Conservation (phyloP, 2,329 filamentous ascomycete genomes). For the Apiospora marii region DNA sequence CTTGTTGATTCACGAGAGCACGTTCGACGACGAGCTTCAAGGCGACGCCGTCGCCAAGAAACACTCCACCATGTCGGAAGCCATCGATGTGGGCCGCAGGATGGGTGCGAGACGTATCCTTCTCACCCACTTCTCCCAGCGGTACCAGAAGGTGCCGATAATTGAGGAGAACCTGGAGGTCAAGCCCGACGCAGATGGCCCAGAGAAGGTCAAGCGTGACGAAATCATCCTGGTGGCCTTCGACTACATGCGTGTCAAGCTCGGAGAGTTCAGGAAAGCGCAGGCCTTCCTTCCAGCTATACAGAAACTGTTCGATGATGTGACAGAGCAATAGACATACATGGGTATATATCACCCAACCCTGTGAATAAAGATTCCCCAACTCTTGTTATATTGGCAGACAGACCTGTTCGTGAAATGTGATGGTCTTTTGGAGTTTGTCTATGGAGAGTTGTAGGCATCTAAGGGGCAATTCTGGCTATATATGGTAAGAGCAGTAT, state of each 20-base stretch:
- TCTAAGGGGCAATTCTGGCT: neutral
- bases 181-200: slow-evolving; percentile 34
- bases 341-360: neutral
- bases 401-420: neutral
- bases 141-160: slow-evolving; percentile 80
- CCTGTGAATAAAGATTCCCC: neutral
- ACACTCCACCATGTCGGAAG: slow-evolving; percentile 89
- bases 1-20: slow-evolving; percentile 92
- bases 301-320: slow-evolving; percentile 40
- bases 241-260: slow-evolving; percentile 76
- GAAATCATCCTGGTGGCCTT: slow-evolving; percentile 77
- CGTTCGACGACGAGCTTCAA: slow-evolving; percentile 85
- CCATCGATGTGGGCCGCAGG: slow-evolving; percentile 74
- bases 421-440: neutral
- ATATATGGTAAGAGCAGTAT: no score
- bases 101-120: slow-evolving; percentile 86
- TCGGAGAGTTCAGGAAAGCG: slow-evolving; percentile 44
- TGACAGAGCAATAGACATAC: slow-evolving; percentile 22
- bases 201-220: slow-evolving; percentile 46
- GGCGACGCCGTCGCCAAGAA: slow-evolving; percentile 86
- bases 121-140: slow-evolving; percentile 93
- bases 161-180: slow-evolving; percentile 41
- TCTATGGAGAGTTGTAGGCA: neutral
- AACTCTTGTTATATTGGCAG: neutral
- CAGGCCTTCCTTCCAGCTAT: slow-evolving; percentile 43